A percentile compares a stretch with the other conserved stretches of the same genome.
Evolutionary conservation across 306 rosid species (phyloP).

Genomic region (Dalbergia oliveri): DNA sequence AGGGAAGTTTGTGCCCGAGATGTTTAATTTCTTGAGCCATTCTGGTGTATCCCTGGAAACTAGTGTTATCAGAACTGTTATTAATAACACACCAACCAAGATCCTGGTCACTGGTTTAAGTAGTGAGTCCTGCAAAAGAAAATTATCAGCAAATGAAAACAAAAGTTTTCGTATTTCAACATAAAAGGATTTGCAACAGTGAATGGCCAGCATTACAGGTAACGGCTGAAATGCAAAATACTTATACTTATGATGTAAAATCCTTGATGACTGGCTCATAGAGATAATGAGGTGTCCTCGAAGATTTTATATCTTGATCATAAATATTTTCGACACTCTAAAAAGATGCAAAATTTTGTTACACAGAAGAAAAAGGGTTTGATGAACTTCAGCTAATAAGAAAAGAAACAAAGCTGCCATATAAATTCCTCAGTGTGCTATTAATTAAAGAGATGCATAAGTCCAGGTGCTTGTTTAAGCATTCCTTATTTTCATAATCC

Average conservation of each 20-base stretch:
- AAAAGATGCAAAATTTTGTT: background rate
- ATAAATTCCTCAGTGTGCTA: background rate
- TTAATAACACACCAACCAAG: constrained; percentile 70
- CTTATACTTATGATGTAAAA: background rate
- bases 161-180: background rate
- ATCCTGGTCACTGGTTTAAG: constrained; percentile 82
- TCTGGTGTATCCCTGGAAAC: constrained; percentile 65
- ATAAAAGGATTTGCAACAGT: background rate
- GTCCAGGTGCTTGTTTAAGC: background rate
- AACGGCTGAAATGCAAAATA: background rate
- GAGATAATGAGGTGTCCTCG: background rate
- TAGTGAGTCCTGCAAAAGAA: constrained; percentile 73
- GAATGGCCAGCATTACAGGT: background rate
- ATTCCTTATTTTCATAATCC: background rate
- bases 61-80: constrained; percentile 69
- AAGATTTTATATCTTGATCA: background rate
- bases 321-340: background rate
- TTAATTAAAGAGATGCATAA: background rate
- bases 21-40: constrained; percentile 70
- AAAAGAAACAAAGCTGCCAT: background rate
- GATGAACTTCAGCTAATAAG: background rate
- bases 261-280: background rate
- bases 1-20: constrained; percentile 70
- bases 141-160: background rate
- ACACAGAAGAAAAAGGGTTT: background rate